A percentile compares a stretch with the other conserved stretches of the same genome.
Evolutionary conservation across 2,329 filamentous ascomycete genomes (phyloP).

Genomic region (Knufia fluminis): DNA sequence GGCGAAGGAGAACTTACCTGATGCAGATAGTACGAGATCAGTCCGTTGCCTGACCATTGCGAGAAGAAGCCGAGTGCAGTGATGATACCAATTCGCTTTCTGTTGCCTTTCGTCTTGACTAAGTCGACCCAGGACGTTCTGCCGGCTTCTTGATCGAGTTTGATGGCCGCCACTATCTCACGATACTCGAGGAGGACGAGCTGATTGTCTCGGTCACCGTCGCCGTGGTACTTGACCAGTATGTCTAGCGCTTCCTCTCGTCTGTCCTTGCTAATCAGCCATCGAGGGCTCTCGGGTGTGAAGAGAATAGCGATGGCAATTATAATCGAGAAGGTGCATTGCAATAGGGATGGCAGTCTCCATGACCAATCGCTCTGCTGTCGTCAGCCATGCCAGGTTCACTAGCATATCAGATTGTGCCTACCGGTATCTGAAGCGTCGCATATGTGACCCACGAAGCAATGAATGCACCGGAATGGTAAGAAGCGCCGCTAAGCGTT

Average conservation of each 20-base stretch:
- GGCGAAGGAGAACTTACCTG: too few relatives aligned
- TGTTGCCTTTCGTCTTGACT: slow-evolving; percentile 7
- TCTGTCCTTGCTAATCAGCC: slow-evolving; percentile 19
- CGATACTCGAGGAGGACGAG: slow-evolving; percentile 19
- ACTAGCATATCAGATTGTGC: too few relatives aligned
- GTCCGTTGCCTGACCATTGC: background rate
- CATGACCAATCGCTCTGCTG: slow-evolving; percentile 12
- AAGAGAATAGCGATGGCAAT: slow-evolving; percentile 20
- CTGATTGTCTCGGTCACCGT: slow-evolving; percentile 16
- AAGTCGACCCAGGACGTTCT: slow-evolving; percentile 19
- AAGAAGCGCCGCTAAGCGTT: too few relatives aligned
- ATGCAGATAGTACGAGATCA: slow-evolving; percentile 25
- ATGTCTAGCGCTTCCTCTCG: slow-evolving; percentile 20
- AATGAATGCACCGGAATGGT: too few relatives aligned
- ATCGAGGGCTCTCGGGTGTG: slow-evolving; percentile 14
- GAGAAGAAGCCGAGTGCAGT: background rate
- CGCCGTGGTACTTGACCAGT: slow-evolving; percentile 23
- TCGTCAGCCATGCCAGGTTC: too few relatives aligned
- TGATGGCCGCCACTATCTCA: slow-evolving; percentile 19
- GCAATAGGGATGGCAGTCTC: slow-evolving; percentile 23
- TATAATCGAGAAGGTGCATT: slow-evolving; percentile 15
- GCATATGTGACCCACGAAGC: too few relatives aligned
- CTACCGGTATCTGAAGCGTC: too few relatives aligned
- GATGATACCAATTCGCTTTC: background rate
- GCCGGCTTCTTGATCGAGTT: slow-evolving; percentile 14